Evolutionary conservation across 768 basidiomycete species (phyloP).

Genomic region (Porphyrellus cyaneotinctus): DNA sequence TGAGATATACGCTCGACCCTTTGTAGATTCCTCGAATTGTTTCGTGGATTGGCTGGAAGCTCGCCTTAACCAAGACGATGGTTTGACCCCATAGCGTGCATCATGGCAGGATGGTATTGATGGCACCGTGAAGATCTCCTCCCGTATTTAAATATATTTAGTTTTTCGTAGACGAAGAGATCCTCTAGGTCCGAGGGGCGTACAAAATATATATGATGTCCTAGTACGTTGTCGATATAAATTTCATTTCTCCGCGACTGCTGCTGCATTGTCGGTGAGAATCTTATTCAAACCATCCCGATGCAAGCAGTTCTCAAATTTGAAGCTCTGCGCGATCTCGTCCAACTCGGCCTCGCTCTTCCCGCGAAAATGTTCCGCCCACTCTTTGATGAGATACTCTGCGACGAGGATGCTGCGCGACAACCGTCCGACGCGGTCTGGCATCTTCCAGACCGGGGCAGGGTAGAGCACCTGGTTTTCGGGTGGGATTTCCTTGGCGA

Average conservation of each 20-base stretch:
- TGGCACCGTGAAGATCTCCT: not conserved
- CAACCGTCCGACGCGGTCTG: constrained; percentile 51
- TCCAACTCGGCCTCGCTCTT: constrained; percentile 61
- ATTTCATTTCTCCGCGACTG: not conserved
- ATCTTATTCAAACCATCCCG: constrained; percentile 62
- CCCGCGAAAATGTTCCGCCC: constrained; percentile 66
- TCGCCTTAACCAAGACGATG: constrained; percentile 10
- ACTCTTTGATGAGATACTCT: constrained; percentile 69
- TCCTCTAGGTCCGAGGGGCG: not conserved
- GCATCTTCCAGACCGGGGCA: constrained; percentile 58
- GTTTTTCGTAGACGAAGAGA: not conserved
- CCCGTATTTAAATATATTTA: not conserved
- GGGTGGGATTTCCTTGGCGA: constrained; percentile 51
- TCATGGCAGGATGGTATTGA: not conserved
- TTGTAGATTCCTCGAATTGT: constrained; percentile 27
- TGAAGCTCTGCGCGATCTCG: constrained; percentile 70
- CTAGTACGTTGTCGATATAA: no score
- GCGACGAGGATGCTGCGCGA: constrained; percentile 64
- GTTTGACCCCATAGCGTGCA: constrained; percentile 14
- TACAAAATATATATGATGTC: not conserved
- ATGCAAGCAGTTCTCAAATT: constrained; percentile 63
- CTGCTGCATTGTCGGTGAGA: constrained; percentile 40
- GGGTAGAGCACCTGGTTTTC: constrained; percentile 58
- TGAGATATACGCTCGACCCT: constrained; percentile 36
- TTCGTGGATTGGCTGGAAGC: constrained; percentile 47